Percentiles rank a stretch among this genome's conserved stretches.
These are phyloP conservation scores for Globisporangium splendens DNA, from an alignment of 352 stramenopile genomes.

Conservation along the genomic window DNA sequence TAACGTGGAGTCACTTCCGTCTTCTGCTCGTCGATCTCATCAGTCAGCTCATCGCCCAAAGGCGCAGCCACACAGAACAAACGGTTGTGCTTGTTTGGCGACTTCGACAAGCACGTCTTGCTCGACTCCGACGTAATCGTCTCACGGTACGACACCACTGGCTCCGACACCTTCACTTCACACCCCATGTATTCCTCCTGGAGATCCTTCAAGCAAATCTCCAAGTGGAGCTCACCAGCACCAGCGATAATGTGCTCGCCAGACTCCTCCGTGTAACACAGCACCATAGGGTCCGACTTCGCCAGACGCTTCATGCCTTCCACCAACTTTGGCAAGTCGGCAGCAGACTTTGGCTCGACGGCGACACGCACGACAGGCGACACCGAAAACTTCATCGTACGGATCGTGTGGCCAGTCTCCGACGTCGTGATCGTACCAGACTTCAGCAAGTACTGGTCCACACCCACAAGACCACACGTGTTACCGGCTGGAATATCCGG, in stretches of 20 bases:
- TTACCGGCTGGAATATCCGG: constrained; percentile 99
- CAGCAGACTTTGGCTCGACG: constrained; percentile 98
- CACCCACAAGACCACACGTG: constrained; percentile 98
- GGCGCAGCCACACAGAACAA: constrained; percentile 95
- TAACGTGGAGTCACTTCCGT: constrained; percentile 86
- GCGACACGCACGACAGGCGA: constrained; percentile 99
- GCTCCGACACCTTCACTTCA: constrained; percentile 98
- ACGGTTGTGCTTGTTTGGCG: constrained; percentile 99
- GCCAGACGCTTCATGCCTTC: constrained; percentile 99
- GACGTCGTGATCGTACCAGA: constrained; percentile 98
- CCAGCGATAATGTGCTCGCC: constrained; percentile 99
- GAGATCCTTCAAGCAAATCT: constrained; percentile 99
- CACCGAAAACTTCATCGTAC: constrained; percentile 99
- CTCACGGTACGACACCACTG: constrained; percentile 99
- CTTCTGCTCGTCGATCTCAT: constrained; percentile 97
- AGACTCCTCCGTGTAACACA: constrained; percentile 99
- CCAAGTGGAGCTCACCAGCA: constrained; percentile 98
- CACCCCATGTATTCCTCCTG: constrained; percentile 99
- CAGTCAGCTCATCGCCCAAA: constrained; percentile 92
- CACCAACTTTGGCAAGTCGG: constrained; percentile 99
- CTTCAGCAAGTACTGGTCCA: constrained; percentile 99
- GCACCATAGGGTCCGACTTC: constrained; percentile 99
- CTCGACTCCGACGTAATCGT: constrained; percentile 95
- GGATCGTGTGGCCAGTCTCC: constrained; percentile 97
- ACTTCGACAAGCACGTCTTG: constrained; percentile 98